Base-by-base conservation (phyloP, 768 basidiomycete species). In the Gloeopeniophorella convolvens region DNA sequence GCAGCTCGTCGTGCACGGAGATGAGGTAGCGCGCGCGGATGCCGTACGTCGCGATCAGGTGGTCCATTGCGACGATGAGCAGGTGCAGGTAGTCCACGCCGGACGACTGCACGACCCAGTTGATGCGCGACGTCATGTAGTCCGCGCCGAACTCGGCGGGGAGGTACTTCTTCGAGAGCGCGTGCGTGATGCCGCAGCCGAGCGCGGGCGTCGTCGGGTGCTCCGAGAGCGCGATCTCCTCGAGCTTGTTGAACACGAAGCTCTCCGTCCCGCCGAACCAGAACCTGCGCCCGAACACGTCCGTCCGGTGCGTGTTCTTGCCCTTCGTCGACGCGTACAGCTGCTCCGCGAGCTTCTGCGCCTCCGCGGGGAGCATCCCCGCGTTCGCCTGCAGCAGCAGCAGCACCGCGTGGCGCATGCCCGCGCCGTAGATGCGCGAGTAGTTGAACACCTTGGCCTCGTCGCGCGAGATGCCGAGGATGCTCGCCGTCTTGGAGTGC, bases 381-480 rank as follows among this genome's bases (percentile, higher is more conserved):
- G 90, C 73, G 58, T 86, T 95, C 12, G 85, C 78, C 64, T 98
- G 94, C 37, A 91, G 70, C 3, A 99, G 74, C 1, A 98, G 76
- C 9, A 92, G 78, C 5, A 91, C 72, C 2, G 94, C 96, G 59
- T 99, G 93, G 50, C 85, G 84, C 82, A 92, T 89, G 5, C 94
- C 96, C 1, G 95, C 95, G n/a, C 95, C 94, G 60, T 98, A 98
- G 59, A 99, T 96, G 30, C 95, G 82, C 36, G 95, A 96, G 62
- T 98, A 99, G 64, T 99, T 99, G 79, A 99, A 99, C 30, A 94
- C 90, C 66, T 99, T 98, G 27, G 96, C 95, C 58, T 89, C 84
- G 61, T 98, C 92, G 27, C 95, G 80, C 33, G 91, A 89, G 57
- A 94, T 94, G 15, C 89, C 89, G 32, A 98, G 72, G 61, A 98